Base-by-base conservation (phyloP, 805 yeast species). In the Cyberlindnera misumaiensis region DNA sequence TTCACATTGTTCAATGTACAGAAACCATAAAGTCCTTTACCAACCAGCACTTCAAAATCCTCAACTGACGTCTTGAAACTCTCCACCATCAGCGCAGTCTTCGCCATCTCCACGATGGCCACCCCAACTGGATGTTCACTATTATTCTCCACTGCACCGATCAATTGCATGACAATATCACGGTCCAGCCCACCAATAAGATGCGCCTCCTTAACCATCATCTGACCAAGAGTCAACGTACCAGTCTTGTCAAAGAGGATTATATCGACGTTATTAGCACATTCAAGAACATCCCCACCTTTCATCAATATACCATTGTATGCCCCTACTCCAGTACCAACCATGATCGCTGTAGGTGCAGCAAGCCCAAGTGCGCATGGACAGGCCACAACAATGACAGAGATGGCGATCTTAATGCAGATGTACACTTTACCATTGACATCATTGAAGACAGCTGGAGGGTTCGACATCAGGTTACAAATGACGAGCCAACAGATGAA, bases 301-400 rank as follows among this genome's bases (percentile, higher is more conserved):
- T 90, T 93, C 52, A 93, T 83, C 38, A 93, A 66, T 5, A 93
- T 83, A 14, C 98, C 97, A 58, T 86, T 70, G 11, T 74, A 60
- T 0, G 98, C 97, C 30, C 96, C 97, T 16, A 87, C 82, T 30
- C 98, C 98, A 2, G 97, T 90, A 8, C 97, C 98, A 2, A 93
- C 98, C 97, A 94, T 93, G 10, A 93, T 86, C 0, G 97, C 97
- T 2, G 98, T 94, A 2, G 99, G 99, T 0, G 97, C 95, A 4
- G 97, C 97, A 36, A 93, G 68, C 3, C 98, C 99, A 17, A 93
- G 64, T 0, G 98, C 97, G 70, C 98, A 93, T 0, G 99, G 99
- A 62, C 99, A 93, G 2, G 98, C 98, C 35, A 93, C 97, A 10
- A 93, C 96, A 46, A 94, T 75, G 5, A 93, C 98, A 6, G 95